Evolutionary conservation across 2,329 filamentous ascomycete species (phyloP), one percentile per base, ranked within the genome.

Genomic region (Colletotrichum graminicola): DNA sequence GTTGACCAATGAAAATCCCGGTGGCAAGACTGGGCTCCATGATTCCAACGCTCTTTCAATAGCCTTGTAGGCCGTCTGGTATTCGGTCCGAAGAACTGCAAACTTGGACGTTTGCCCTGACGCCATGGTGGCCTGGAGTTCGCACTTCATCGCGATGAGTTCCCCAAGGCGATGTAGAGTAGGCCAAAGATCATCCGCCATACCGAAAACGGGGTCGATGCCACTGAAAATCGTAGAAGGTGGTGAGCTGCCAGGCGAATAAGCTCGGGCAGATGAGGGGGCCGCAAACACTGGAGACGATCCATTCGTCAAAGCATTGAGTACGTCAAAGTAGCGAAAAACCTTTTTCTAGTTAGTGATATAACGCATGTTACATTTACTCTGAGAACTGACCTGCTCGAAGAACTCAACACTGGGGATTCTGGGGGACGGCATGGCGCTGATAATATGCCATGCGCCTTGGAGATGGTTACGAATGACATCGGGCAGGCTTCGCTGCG

Each of bases 291-390:
- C 45, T 21, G 70, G 65, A 21, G 57, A 41, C 3, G 70, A 56
- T 18, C 47, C 66, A 5, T 59, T 62, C 18, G 66, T 62, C n/a
- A 73, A 52, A 18, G 72, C 69, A 29, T 73, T 66, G n/a, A 73
- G 60, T 2, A 68, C 57, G 21, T 73, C 72, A 29, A 73, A 73
- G 29, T 73, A 73, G 21, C 70, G 65, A 54, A 73, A 73, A 14
- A 69, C 70, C 72, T 73, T 36, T 5, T 3, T 2, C 3, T 2
- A 7, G 32, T 73, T 16, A 73, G 62, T n/a, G 47, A 12, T 21
- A 11, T 5, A 5, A n/a, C 12, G 2, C 21, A 34, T 5, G 7
- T 14, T 1, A 7, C 21, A 12, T 34, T 34, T 36, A 2, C 26
- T 10, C 5, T 5, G 2, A 23, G 2, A 61, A 41, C 45, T 18